Conservation (phyloP, 192 early-diverging fungal species). For the Coemansia sp. region DNA sequence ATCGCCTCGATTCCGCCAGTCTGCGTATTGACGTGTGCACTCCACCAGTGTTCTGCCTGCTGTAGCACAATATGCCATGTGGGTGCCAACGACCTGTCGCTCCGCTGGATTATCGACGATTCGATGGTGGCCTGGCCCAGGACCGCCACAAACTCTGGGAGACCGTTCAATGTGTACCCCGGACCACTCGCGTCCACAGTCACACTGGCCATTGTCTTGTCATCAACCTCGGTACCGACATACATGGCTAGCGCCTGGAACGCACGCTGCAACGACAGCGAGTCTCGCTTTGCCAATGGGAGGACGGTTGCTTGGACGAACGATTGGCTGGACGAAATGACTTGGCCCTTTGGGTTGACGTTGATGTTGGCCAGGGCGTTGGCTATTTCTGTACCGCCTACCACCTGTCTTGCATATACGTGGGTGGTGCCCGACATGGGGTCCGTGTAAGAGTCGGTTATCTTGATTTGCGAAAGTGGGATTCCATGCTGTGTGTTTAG, state of each 20-base stretch:
- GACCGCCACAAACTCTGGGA: constrained; percentile 24
- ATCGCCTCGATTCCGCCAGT: constrained; percentile 63
- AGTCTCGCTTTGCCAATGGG: no score
- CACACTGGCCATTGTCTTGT: constrained; percentile 60
- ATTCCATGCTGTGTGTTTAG: constrained; percentile 10
- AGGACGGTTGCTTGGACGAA: constrained; percentile 8
- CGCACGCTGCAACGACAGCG: constrained; percentile 2
- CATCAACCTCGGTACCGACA: constrained; percentile 39
- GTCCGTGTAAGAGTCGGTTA: constrained; percentile 68
- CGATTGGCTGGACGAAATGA: constrained; percentile 53
- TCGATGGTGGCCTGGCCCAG: constrained; percentile 55
- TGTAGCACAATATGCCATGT: constrained; percentile 83
- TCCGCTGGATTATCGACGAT: constrained; percentile 63
- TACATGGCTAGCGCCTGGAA: constrained; percentile 59
- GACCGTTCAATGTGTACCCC: constrained; percentile 2
- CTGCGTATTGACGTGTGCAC: constrained; percentile 63
- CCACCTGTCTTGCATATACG: constrained; percentile 61
- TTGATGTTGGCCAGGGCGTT: constrained; percentile 67
- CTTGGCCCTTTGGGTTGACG: constrained; percentile 26
- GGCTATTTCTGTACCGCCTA: constrained; percentile 55
- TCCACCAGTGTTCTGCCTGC: constrained; percentile 77
- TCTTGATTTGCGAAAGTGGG: constrained; percentile 20
- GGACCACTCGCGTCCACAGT: constrained; percentile 54
- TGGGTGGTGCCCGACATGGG: constrained; percentile 60
- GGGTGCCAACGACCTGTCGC: constrained; percentile 55